Conservation (phyloP, 495 filamentous ascomycete genomes). For the Annulohypoxylon moriforme region DNA sequence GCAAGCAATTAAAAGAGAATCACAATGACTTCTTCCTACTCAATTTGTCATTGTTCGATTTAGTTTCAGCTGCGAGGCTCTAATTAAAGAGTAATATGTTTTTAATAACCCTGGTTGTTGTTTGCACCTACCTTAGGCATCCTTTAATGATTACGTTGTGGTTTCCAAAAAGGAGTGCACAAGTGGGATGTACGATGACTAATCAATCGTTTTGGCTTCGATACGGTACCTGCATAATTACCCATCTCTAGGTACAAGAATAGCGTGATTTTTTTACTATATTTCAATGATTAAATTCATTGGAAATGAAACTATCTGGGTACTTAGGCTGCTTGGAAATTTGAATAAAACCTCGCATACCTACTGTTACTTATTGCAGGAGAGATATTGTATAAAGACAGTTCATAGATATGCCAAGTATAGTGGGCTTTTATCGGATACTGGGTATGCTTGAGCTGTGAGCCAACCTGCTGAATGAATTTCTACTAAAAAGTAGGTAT, state of each 20-base stretch:
- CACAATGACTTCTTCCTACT: not conserved
- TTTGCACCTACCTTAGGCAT: not conserved
- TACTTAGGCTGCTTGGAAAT: no score
- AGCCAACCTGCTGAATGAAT: no score
- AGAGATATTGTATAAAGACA: no score
- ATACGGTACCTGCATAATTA: no score
- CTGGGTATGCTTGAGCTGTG: not conserved
- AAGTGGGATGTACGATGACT: not conserved
- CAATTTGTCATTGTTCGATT: not conserved
- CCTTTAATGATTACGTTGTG: constrained; percentile 4
- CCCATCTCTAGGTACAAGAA: no score
- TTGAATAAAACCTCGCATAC: no score
- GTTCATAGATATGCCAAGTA: not conserved
- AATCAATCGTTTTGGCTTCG: not conserved
- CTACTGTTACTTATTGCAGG: no score
- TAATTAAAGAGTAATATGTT: not conserved
- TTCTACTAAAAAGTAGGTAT: no score
- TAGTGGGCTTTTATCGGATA: not conserved
- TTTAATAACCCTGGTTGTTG: not conserved
- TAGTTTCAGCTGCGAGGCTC: not conserved
- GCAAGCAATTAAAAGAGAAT: not conserved
- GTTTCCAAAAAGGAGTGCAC: not conserved
- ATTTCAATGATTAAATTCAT: no score
- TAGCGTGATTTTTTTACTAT: no score
- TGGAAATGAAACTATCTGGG: no score